Evolutionary conservation across 1,139 yeast species (phyloP), one percentile per base, ranked within the genome.

Genomic region (Lodderomyces theae): DNA sequence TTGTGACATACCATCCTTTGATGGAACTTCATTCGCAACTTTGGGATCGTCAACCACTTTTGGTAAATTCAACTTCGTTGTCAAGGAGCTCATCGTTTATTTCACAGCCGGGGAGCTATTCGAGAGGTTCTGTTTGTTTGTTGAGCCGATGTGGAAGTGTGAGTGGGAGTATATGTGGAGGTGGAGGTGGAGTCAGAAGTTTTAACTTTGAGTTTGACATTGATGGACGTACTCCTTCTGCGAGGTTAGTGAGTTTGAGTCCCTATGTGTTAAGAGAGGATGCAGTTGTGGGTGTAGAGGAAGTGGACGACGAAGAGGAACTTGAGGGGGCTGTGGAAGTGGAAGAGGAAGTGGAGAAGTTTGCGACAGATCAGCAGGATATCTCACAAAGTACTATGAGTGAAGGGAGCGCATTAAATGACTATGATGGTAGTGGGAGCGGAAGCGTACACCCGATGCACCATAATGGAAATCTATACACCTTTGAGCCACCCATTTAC

Each of bases 141-240:
- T n/a, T n/a, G n/a, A n/a, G n/a, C n/a, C n/a, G n/a, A n/a, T n/a
- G n/a, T n/a, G n/a, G n/a, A n/a, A n/a, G n/a, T n/a, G n/a, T n/a
- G n/a, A n/a, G n/a, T n/a, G n/a, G n/a, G n/a, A n/a, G n/a, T n/a
- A n/a, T n/a, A n/a, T n/a, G n/a, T n/a, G n/a, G n/a, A n/a, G 5
- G 29, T 26, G 29, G 29, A 4, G 13, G 5, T n/a, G 13, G 8
- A 26, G 29, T 26, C 18, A 28, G 12, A 12, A 23, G 28, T 21
- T 21, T 34, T 11, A 34, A 35, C 11, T 35, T 35, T 28, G 32
- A 19, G 4, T 26, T 18, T 19, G 38, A 35, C 28, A 26, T 25
- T 18, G 23, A 6, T 28, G 38, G 38, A 3, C 10, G 16, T 17
- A 25, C 38, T 17, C 30, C 38, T 5, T 18, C 33, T n/a, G 33